Conservation (phyloP, 345 rosid genomes). For the Anastatica hierochuntica region DNA sequence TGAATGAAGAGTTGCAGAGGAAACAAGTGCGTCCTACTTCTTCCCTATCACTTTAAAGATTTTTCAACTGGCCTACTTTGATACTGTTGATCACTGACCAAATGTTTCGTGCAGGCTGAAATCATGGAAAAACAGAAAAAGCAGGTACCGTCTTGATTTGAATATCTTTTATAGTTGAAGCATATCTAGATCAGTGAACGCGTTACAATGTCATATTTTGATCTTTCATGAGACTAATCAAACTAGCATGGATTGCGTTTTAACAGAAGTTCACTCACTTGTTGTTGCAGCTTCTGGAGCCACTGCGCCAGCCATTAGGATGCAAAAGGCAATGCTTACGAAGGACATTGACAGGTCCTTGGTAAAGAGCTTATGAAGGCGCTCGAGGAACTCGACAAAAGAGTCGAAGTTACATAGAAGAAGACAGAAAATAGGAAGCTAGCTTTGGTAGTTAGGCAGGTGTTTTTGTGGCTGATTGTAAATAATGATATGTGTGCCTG, state of each 20-base stretch:
- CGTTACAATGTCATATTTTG: not conserved
- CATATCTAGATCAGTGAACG: too few species aligned
- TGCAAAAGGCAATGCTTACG: conserved; percentile 63
- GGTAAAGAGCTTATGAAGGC: conserved; percentile 39
- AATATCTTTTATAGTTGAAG: too few species aligned
- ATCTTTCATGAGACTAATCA: not conserved
- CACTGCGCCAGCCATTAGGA: conserved; percentile 41
- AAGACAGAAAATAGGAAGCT: conserved; percentile 18
- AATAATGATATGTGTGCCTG: conserved; percentile 32
- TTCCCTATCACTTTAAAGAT: conserved; percentile 1
- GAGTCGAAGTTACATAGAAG: conserved; percentile 13
- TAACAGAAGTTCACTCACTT: not conserved
- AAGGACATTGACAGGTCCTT: conserved; percentile 81
- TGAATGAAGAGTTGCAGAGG: conserved; percentile 60
- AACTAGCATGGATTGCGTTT: not conserved
- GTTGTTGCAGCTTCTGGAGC: conserved; percentile 38
- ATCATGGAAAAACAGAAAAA: conserved; percentile 43
- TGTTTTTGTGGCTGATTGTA: conserved; percentile 32
- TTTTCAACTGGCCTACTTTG: not conserved
- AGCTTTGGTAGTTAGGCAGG: conserved; percentile 34
- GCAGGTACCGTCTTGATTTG: conserved; percentile 42
- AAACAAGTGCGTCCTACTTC: conserved; percentile 53
- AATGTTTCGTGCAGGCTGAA: conserved; percentile 43
- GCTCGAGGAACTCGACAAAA: conserved; percentile 2
- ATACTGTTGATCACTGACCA: conserved; percentile 1